Percentiles rank a stretch among this genome's conserved stretches.
These are phyloP conservation scores for Pseudovirgaria hyperparasitica DNA, from an alignment of 2,329 filamentous ascomycete species.

Conservation along the genomic window DNA sequence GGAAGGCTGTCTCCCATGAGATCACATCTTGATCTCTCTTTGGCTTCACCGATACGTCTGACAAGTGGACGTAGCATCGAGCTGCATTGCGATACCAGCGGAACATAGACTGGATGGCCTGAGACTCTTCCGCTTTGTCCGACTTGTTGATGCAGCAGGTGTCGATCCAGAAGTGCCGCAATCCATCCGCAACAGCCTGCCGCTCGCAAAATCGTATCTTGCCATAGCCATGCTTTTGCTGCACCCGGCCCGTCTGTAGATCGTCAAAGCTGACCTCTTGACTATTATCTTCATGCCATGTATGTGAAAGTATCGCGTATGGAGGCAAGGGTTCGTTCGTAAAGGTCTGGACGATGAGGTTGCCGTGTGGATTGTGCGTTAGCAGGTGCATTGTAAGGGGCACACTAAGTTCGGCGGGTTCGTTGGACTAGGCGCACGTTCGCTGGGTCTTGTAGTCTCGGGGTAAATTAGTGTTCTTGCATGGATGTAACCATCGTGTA, in stretches of 20 bases:
- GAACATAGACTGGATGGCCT: constrained; percentile 1
- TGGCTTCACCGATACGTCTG: not conserved
- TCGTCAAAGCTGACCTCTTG: constrained; percentile 7
- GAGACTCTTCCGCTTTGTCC: not conserved
- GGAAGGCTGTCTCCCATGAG: constrained; percentile 2
- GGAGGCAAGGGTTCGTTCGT: constrained; percentile 4
- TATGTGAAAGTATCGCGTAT: constrained; percentile 8
- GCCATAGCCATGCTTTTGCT: constrained; percentile 6
- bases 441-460: too few species aligned
- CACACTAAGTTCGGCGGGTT: not conserved
- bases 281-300: constrained; percentile 3
- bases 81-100: not conserved
- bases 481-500: too few species aligned
- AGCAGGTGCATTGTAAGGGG: constrained; percentile 1
- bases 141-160: constrained; percentile 3
- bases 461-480: too few species aligned
- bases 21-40: not conserved
- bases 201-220: constrained; percentile 7
- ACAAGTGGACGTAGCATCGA: not conserved
- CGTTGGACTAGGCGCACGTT: too few species aligned
- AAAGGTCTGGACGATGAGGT: not conserved
- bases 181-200: constrained; percentile 2
- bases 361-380: not conserved
- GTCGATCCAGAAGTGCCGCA: constrained; percentile 1
- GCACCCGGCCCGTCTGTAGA: constrained; percentile 1